Evolutionary conservation across 352 stramenopile genomes (phyloP), one percentile per base, ranked within the genome.

Genomic region (Globisporangium emineosum): DNA sequence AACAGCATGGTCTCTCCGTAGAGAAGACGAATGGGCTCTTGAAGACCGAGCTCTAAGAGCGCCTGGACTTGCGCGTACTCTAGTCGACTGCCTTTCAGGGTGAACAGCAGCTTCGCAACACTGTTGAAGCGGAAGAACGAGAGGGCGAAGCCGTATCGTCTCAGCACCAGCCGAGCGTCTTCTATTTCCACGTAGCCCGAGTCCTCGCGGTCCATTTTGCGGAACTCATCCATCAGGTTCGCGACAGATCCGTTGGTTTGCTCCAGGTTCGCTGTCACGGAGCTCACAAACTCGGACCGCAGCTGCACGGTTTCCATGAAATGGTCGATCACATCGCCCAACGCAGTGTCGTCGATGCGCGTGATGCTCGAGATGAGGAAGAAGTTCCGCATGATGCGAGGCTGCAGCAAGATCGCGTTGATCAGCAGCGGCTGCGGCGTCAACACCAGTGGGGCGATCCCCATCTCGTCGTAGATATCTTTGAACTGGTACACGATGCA

Each of bases 91-190:
- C 43, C 58, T 58, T 47, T 55, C 25, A 60, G 30, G 10, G 35
- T 29, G 40, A 68, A 66, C 23, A 68, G 32, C 4, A 68, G 23
- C 33, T 60, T 56, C 9, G 53, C 42, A 21, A 68, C 51, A 60
- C 59, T 68, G 63, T 68, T 68, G 21, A 68, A 68, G 21, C 57
- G 63, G 27, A 35, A 68, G 17, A 66, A 68, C 29, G 63, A 68
- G 17, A 67, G 29, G 13, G 30, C 27, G 33, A 57, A 64, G 15
- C 62, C 63, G 40, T 33, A 57, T 17, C 29, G 27, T 7, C 52
- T 23, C 15, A 68, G 50, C 17, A 66, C 29, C 32, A 59, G 17
- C 13, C 63, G 63, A 6, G 60, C 40, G 7, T 66, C 57, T 52
- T 68, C 56, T 3, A 66, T 21, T 15, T 64, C 59, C 15, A 68